A percentile compares a stretch with the other conserved stretches of the same genome.
Evolutionary conservation across 2,329 filamentous ascomycete species (phyloP).

Genomic region (Colletotrichum paranaense): DNA sequence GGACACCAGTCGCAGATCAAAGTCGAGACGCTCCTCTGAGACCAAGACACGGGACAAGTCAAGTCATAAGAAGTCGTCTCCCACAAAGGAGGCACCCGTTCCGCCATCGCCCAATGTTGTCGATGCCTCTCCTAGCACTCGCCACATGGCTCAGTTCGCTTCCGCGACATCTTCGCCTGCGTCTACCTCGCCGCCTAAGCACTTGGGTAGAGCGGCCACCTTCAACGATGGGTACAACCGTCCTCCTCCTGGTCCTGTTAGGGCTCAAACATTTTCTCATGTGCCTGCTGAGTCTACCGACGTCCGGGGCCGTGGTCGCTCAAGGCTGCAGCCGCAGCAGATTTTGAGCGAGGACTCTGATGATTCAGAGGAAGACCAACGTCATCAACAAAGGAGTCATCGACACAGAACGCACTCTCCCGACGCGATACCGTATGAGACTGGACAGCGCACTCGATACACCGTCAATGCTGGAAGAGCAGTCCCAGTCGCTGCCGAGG

Average conservation of each 20-base stretch:
- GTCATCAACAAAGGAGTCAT: slow-evolving; percentile 45
- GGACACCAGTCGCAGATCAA: slow-evolving; percentile 33
- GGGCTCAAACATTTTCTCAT: slow-evolving; percentile 49
- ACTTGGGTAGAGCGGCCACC: slow-evolving; percentile 46
- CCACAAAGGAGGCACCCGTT: slow-evolving; percentile 23
- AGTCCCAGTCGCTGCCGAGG: slow-evolving; percentile 37
- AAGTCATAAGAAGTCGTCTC: slow-evolving; percentile 35
- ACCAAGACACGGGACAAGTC: slow-evolving; percentile 35
- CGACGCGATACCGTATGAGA: slow-evolving; percentile 38
- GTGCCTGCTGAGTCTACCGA: slow-evolving; percentile 33
- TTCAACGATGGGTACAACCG: slow-evolving; percentile 46
- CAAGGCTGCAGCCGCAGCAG: slow-evolving; percentile 48
- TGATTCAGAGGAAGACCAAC: slow-evolving; percentile 47
- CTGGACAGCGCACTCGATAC: slow-evolving; percentile 26
- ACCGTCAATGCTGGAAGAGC: slow-evolving; percentile 39
- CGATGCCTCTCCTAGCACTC: slow-evolving; percentile 44
- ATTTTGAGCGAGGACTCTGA: slow-evolving; percentile 46
- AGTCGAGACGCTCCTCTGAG: slow-evolving; percentile 35
- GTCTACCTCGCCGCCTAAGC: slow-evolving; percentile 47
- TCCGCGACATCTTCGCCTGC: slow-evolving; percentile 42
- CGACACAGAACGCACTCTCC: slow-evolving; percentile 49
- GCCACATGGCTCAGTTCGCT: slow-evolving; percentile 41
- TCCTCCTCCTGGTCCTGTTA: slow-evolving; percentile 39
- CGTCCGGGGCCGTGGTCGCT: slow-evolving; percentile 50
- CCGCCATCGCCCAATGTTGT: slow-evolving; percentile 38